A percentile compares a stretch with the other conserved stretches of the same genome.
These are phyloP conservation scores for Coniochaeta sp. DNA, from an alignment of 2,329 filamentous ascomycete genomes.

Conservation along the genomic window DNA sequence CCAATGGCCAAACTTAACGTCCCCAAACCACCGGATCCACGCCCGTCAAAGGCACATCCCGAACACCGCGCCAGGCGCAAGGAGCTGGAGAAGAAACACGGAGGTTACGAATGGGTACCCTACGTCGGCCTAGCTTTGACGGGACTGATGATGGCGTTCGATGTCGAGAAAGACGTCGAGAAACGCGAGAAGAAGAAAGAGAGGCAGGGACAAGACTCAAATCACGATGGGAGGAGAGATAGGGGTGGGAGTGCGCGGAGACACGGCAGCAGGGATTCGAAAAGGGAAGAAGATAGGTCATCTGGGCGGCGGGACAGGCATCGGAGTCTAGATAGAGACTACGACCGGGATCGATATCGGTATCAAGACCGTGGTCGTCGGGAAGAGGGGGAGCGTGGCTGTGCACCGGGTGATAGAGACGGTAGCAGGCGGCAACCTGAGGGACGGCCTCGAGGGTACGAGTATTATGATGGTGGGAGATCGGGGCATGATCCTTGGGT, in stretches of 20 bases:
- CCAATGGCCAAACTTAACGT: constrained; percentile 1
- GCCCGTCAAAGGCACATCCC: constrained; percentile 30
- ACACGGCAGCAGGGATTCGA: not conserved
- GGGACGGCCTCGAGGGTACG: not conserved
- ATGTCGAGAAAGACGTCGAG: constrained; percentile 32
- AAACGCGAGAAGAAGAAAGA: constrained; percentile 21
- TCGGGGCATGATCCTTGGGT: not conserved
- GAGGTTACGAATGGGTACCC: constrained; percentile 32
- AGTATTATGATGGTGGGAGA: not conserved
- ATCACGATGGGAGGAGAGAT: constrained; percentile 3
- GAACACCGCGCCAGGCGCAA: constrained; percentile 28
- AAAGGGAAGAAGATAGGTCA: not conserved
- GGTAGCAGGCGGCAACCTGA: not conserved
- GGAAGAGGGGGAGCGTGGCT: not conserved
- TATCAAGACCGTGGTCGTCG: not conserved
- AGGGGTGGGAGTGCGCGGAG: not conserved
- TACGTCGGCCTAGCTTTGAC: constrained; percentile 29
- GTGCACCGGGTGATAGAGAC: not conserved
- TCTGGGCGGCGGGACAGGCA: not conserved
- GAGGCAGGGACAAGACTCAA: constrained; percentile 9
- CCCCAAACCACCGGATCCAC: constrained; percentile 17
- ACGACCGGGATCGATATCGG: not conserved
- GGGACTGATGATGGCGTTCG: constrained; percentile 27
- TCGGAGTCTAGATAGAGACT: not conserved
- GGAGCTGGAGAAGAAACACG: constrained; percentile 27